A percentile compares a stretch with the other conserved stretches of the same genome.
phyloP scores from a whole-genome alignment of 2,329 filamentous ascomycete genomes.

The Diaporthe aspalathi region DNA sequence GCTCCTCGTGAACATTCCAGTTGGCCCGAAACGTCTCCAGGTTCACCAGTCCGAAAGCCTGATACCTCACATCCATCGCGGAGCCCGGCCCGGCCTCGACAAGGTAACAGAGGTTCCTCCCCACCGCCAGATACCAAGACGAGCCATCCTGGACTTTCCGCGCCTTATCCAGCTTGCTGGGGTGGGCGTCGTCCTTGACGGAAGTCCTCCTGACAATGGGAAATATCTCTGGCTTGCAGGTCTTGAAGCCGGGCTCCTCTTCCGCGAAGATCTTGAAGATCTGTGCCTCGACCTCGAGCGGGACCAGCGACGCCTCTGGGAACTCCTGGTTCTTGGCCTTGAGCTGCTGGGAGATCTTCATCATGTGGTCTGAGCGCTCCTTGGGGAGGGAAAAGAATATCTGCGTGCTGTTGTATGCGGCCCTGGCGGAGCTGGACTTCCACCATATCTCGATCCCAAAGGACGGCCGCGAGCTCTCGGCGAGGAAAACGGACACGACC shows the following conservation, averaged over 20 bases:
- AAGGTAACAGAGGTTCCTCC: slow-evolving; percentile 64
- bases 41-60: slow-evolving; percentile 63
- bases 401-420: slow-evolving; percentile 60
- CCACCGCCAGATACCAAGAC: slow-evolving; percentile 66
- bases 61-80: slow-evolving; percentile 59
- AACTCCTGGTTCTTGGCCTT: slow-evolving; percentile 50
- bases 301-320: slow-evolving; percentile 53
- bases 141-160: slow-evolving; percentile 62
- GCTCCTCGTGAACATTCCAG: slow-evolving; percentile 63
- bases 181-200: slow-evolving; percentile 48
- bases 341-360: slow-evolving; percentile 54
- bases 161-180: slow-evolving; percentile 55
- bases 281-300: slow-evolving; percentile 59
- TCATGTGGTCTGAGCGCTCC: slow-evolving; percentile 63
- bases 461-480: slow-evolving; percentile 61
- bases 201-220: slow-evolving; percentile 63
- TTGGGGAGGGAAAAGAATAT: slow-evolving; percentile 62
- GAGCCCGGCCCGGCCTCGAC: slow-evolving; percentile 62
- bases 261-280: slow-evolving; percentile 60
- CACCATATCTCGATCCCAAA: slow-evolving; percentile 69
- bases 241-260: slow-evolving; percentile 54
- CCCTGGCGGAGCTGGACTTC: slow-evolving; percentile 57
- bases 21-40: slow-evolving; percentile 64
- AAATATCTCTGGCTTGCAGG: slow-evolving; percentile 58
- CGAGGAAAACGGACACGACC: slow-evolving; percentile 64